Evolutionary conservation across 129 eudicot species (phyloP), one percentile per base, ranked within the genome.

Genomic region (Apium graveolens): DNA sequence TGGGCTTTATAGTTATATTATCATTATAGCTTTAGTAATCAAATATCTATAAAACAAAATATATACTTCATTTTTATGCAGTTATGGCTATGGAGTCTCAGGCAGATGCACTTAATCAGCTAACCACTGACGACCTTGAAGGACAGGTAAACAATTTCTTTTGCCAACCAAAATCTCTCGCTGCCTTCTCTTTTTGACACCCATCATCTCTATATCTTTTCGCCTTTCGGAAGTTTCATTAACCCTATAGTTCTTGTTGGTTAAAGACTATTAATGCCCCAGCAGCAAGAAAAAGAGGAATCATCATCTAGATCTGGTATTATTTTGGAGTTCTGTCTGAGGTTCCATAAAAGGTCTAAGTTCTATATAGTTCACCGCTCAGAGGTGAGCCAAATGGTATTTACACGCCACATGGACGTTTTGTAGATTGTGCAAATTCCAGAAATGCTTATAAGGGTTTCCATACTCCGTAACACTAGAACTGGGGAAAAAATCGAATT

Each of bases 31-130:
- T 60, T 60, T 60, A 60, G 68, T n/a, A 60, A n/a, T 60, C 26
- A 4, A n/a, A 26, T 60, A n/a, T n/a, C 32, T 60, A 13, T 13
- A 60, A 60, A 60, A 24, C 39, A n/a, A 7, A 29, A 29, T 44
- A 26, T 77, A 12, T 1, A 53, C 80, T 79, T 81, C 10, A 55
- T 71, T 24, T n/a, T 82, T 29, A 65, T 78, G 46, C 85, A 95
- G 99, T 95, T 66, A 14, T 95, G 94, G 92, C 91, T 27, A 92
- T 95, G 99, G 99, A 95, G 80, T 92, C 90, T 78, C 92, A 96
- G 86, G 97, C 99, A 57, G 99, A 96, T 32, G 97, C 97, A 17
- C 96, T 96, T 76, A 85, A 83, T 83, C 97, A 90, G 85, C 85
- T 92, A 84, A 80, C 86, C 12, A 79, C 86, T 45, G 99, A 96